phyloP scores from a whole-genome alignment of 2,329 filamentous ascomycete genomes.

The Colletotrichum sidae region DNA sequence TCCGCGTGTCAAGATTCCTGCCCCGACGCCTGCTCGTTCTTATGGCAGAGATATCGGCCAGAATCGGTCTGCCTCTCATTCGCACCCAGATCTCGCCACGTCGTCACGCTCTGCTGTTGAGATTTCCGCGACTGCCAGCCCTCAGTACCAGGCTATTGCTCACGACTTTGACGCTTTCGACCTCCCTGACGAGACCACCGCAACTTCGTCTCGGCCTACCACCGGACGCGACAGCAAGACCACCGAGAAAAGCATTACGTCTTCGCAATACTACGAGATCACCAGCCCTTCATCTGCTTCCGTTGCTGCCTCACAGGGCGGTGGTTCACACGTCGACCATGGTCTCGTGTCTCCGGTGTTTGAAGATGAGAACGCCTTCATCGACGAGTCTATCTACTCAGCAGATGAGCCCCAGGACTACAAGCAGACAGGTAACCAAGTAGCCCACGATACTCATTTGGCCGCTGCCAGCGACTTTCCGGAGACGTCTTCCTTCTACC shows the following conservation, averaged over 20 bases:
- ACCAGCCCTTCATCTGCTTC: slow-evolving; percentile 4
- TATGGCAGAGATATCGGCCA: no score
- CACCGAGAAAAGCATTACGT: neutral
- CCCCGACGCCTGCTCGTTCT: neutral
- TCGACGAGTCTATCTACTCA: slow-evolving; percentile 18
- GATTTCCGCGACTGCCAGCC: neutral
- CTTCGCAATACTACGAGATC: slow-evolving; percentile 5
- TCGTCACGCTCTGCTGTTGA: no score
- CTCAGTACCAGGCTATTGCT: neutral
- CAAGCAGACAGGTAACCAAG: neutral
- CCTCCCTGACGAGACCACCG: no score
- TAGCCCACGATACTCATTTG: no score
- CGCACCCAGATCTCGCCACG: no score
- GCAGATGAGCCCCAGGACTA: neutral
- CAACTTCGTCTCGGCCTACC: no score
- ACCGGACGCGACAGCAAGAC: no score
- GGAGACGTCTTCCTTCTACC: slow-evolving; percentile 32
- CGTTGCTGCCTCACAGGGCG: slow-evolving; percentile 5
- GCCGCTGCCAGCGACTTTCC: slow-evolving; percentile 4
- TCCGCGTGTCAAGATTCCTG: neutral
- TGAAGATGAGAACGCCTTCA: slow-evolving; percentile 19
- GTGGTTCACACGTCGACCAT: neutral
- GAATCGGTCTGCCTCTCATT: no score
- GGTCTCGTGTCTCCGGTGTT: slow-evolving; percentile 6
- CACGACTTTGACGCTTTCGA: no score